Evolutionary conservation across 1,284 basidiomycete genomes (phyloP), one percentile per base, ranked within the genome.

Genomic region (Cutaneotrichosporon daszewskae): DNA sequence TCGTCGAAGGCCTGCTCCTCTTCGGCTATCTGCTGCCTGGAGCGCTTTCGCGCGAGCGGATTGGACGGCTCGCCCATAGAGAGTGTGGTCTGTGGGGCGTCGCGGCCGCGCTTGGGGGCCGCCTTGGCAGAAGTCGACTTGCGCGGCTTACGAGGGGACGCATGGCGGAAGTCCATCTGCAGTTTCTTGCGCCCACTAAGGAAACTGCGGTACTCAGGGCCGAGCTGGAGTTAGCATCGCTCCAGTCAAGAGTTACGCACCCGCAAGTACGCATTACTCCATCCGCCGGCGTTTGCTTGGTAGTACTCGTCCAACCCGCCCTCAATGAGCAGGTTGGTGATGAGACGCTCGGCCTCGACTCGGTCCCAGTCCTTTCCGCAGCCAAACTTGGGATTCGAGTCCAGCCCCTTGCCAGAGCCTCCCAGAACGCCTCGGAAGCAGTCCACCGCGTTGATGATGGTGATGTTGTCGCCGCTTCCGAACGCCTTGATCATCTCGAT

Each of bases 261-360:
- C 38, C 17, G 49, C 17, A 73, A 26, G 48, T 73, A 73, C 0
- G 68, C 51, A 32, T 63, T 71, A 22, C 49, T 61, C 59, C 64
- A 72, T 0, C 69, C 69, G 9, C 58, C 61, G 4, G 42, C 45
- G 31, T 67, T 68, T 5, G 49, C 51, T 4, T 57, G 49, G 42
- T 53, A 56, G 32, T 54, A 61, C 27, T 69, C 65, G 3, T 51
- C 55, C 25, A 73, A 46, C 1, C 45, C 64, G 4, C 60, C 54
- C 31, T 71, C 66, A 6, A 69, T 62, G 7, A 66, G 27, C 29
- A 73, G 38, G 11, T 54, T 59, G 44, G 69, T 63, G 13, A 71
- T 48, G 25, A 73, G 46, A 19, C 69, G 52, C 47, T 69, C 68
- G 1, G 64, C 64, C 26, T 71, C 69, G 1, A 43, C 37, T 17